Evolutionary conservation across 140 eudicot species (phyloP).

Genomic region (Senecio squalidus): DNA sequence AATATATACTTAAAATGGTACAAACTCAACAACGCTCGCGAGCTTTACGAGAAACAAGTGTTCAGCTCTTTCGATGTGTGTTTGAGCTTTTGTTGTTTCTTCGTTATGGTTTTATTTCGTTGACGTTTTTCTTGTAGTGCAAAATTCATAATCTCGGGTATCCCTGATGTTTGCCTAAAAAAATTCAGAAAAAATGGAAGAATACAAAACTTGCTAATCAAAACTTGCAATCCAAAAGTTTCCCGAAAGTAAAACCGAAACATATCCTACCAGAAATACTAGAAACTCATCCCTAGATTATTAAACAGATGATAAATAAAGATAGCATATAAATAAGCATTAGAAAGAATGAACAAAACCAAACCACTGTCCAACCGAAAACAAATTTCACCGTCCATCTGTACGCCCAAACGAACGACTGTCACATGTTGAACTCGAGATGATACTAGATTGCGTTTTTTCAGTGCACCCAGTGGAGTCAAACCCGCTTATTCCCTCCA

Average conservation of each 20-base stretch:
- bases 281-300: constrained; percentile 3
- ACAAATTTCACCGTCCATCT: constrained; percentile 50
- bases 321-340: not conserved
- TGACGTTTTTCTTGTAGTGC: no score
- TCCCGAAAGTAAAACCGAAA: not conserved
- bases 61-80: no score
- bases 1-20: no score
- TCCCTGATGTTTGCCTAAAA: no score
- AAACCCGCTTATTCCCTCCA: constrained; percentile 38
- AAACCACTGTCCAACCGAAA: constrained; percentile 15
- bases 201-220: no score
- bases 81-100: no score
- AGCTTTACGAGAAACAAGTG: no score
- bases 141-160: no score
- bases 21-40: no score
- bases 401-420: constrained; percentile 44
- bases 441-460: constrained; percentile 56
- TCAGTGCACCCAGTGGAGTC: constrained; percentile 52
- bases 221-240: no score
- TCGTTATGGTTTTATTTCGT: no score
- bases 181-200: no score
- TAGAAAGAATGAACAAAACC: constrained; percentile 37
- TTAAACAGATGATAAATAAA: constrained; percentile 13
- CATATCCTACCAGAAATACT: not conserved
- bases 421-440: constrained; percentile 32